Evolutionary conservation across 768 basidiomycete genomes (phyloP).

Genomic region (Pleurotus salmoneostramineus): DNA sequence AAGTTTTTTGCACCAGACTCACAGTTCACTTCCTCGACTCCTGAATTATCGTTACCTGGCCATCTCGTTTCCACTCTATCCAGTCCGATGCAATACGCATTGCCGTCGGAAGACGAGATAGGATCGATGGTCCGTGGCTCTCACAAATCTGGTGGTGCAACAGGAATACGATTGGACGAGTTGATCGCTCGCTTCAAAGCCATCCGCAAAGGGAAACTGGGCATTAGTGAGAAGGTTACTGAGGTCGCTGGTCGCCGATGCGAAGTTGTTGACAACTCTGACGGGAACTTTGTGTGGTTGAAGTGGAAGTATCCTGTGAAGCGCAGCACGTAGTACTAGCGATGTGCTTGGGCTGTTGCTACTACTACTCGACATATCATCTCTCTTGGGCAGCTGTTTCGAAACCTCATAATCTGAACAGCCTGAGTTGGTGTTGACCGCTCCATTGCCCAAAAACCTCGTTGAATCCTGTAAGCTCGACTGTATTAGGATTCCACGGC

Average conservation of each 20-base stretch:
- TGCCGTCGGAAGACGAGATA: slow-evolving; percentile 81
- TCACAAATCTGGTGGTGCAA: slow-evolving; percentile 56
- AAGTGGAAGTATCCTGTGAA: slow-evolving; percentile 46
- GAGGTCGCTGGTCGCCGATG: slow-evolving; percentile 76
- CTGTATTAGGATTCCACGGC: not conserved
- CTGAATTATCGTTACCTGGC: slow-evolving; percentile 39
- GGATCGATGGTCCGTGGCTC: slow-evolving; percentile 60
- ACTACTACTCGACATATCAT: not conserved
- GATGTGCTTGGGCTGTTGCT: not conserved
- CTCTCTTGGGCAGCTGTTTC: not conserved
- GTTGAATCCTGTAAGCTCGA: too few relatives aligned
- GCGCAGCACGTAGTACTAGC: not conserved
- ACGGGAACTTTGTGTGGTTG: slow-evolving; percentile 58
- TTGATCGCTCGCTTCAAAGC: slow-evolving; percentile 53
- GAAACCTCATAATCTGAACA: not conserved
- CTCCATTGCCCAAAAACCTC: not conserved
- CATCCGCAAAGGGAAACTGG: slow-evolving; percentile 47
- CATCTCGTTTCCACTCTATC: slow-evolving; percentile 19
- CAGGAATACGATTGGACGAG: slow-evolving; percentile 59
- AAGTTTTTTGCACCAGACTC: slow-evolving; percentile 68
- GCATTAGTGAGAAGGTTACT: slow-evolving; percentile 70
- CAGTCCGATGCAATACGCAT: slow-evolving; percentile 39
- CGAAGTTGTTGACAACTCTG: slow-evolving; percentile 51
- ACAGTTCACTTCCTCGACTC: slow-evolving; percentile 38
- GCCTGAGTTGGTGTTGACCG: not conserved